These are phyloP conservation scores for Fraxinus excelsior DNA, from an alignment of 257 asterid genomes.

Conservation along the genomic window DNA sequence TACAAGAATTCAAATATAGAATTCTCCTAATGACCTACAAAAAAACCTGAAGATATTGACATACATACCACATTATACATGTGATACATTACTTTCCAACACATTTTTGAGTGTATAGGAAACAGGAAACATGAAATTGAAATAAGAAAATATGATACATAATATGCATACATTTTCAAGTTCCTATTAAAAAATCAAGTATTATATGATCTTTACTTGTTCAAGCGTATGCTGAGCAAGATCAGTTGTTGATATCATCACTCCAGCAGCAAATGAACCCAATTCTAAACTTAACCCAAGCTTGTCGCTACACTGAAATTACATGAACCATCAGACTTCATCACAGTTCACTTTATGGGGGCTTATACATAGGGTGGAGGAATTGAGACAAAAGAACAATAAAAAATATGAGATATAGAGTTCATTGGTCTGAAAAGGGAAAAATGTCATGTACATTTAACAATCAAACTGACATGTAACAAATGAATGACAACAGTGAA, in stretches of 20 bases:
- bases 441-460: constrained; percentile 8
- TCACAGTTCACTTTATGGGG: constrained; percentile 19
- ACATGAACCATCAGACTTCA: constrained; percentile 27
- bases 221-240: constrained; percentile 97
- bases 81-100: background rate
- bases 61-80: constrained; percentile 11
- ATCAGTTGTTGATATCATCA: constrained; percentile 97
- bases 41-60: background rate
- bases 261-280: constrained; percentile 99
- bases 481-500: background rate
- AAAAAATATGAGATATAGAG: background rate
- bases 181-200: constrained; percentile 12
- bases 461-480: background rate
- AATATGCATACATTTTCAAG: background rate
- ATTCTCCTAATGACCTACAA: background rate
- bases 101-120: background rate
- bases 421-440: background rate
- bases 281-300: constrained; percentile 94
- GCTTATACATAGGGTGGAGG: constrained; percentile 8
- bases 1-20: constrained; percentile 9
- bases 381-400: constrained; percentile 2
- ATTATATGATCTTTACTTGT: constrained; percentile 55
- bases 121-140: background rate
- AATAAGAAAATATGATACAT: background rate
- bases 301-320: constrained; percentile 95